Percentiles rank a stretch among this genome's conserved stretches.
These are phyloP conservation scores for Lodderomyces elongisporus DNA, from an alignment of 1,139 yeast genomes.

Conservation along the genomic window DNA sequence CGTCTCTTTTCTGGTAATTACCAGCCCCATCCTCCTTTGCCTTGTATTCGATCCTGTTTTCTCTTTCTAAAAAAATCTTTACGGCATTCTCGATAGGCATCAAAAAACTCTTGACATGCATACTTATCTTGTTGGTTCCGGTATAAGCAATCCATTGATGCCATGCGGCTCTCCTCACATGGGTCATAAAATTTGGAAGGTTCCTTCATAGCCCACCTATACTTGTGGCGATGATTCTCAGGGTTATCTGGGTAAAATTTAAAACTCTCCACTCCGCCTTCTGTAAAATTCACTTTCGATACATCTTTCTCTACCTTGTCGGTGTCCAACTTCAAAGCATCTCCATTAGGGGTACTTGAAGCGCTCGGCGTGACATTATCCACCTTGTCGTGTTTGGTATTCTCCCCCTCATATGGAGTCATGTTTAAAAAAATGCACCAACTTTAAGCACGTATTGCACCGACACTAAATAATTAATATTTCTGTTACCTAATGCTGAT, in stretches of 20 bases:
- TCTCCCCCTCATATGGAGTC: too few relatives aligned
- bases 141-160: slow-evolving; percentile 75
- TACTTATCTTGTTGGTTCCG: slow-evolving; percentile 70
- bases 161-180: slow-evolving; percentile 82
- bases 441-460: too few relatives aligned
- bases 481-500: too few relatives aligned
- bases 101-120: slow-evolving; percentile 80
- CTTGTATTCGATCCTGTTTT: slow-evolving; percentile 33
- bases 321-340: slow-evolving; percentile 8
- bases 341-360: too few relatives aligned
- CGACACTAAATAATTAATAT: too few relatives aligned
- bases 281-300: slow-evolving; percentile 52
- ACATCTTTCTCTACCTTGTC: slow-evolving; percentile 39
- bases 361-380: too few relatives aligned
- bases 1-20: slow-evolving; percentile 11
- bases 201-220: slow-evolving; percentile 59
- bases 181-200: slow-evolving; percentile 90
- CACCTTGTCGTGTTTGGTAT: too few relatives aligned
- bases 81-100: slow-evolving; percentile 88
- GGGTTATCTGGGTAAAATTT: slow-evolving; percentile 86
- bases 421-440: too few relatives aligned
- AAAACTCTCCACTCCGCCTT: slow-evolving; percentile 47
- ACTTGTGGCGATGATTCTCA: slow-evolving; percentile 54
- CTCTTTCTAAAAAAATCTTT: slow-evolving; percentile 63
- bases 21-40: slow-evolving; percentile 45